Evolutionary conservation across 1,284 basidiomycete genomes (phyloP), one percentile per base, ranked within the genome.

Genomic region (Marasmius oreades): DNA sequence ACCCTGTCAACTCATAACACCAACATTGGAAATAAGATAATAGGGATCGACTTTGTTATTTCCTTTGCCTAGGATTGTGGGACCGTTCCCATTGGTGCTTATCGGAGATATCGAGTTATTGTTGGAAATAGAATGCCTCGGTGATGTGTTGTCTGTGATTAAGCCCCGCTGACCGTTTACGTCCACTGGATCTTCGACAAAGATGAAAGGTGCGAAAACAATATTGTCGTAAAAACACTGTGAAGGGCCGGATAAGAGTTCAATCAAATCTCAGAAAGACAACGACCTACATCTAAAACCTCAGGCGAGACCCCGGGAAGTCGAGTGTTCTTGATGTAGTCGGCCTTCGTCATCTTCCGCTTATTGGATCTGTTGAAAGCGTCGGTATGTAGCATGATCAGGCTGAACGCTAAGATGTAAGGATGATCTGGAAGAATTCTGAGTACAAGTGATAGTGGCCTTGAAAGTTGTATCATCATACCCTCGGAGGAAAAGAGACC

Each of bases 371-470:
- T 93, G 74, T 99, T 99, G 79, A 98, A 99, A 1, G 90, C 91
- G 68, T 99, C 96, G 11, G 97, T 99, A 69, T 98, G 95, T 46
- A 99, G 79, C 95, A 99, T 98, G 69, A 99, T 97, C 66, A 99
- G 78, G 64, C 96, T 98, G 73, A 99, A 99, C 12, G 96, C 93
- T 43, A 99, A 77, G 47, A 99, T 92, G 73, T 99, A 99, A 5
- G 95, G 90, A 66, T 97, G 93, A 67, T 98, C 95, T 93, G 60
- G 28, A 48, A 16, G 55, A 56, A n/a, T n/a, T n/a, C n/a, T n/a
- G n/a, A 7, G 11, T 55, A 47, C 37, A 31, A 33, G 8, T 48
- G 53, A 44, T 51, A 44, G 28, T 47, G 24, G 39, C 53, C 31
- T 36, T 22, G 47, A 51, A 44, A 26, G 5, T 23, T 42, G 10